phyloP scores from a whole-genome alignment of 164 flowering plant genomes.

The Umbilicus rupestris region DNA sequence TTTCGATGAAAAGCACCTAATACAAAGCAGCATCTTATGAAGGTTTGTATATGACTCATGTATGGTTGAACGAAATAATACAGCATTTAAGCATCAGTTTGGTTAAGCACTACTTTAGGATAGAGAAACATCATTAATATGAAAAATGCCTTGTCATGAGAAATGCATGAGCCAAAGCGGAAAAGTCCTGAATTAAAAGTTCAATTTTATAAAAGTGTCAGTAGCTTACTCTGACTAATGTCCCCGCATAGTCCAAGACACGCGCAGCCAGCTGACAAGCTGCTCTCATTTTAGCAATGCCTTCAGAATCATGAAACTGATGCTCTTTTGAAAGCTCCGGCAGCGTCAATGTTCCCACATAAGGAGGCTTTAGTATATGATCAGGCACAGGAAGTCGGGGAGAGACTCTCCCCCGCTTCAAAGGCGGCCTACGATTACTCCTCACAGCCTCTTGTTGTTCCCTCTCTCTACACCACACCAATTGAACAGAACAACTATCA shows the following conservation, averaged over 20 bases:
- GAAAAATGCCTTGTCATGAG: too few relatives aligned
- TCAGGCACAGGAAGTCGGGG: constrained; percentile 69
- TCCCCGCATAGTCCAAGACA: constrained; percentile 80
- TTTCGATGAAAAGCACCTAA: too few relatives aligned
- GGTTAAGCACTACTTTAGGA: too few relatives aligned
- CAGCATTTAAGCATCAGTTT: too few relatives aligned
- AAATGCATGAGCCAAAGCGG: too few relatives aligned
- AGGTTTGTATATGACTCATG: too few relatives aligned
- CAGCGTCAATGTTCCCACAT: constrained; percentile 35
- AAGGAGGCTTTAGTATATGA: constrained; percentile 83
- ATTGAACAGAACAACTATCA: not conserved
- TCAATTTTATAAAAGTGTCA: not conserved
- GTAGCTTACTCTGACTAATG: constrained; percentile 67
- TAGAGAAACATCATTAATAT: too few relatives aligned
- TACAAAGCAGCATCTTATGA: too few relatives aligned
- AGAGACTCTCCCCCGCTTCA: constrained; percentile 79
- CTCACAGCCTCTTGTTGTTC: constrained; percentile 33
- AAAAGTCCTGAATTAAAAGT: too few relatives aligned
- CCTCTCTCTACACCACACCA: constrained; percentile 39
- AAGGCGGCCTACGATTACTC: constrained; percentile 40
- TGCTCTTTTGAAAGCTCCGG: constrained; percentile 63
- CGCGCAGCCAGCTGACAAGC: constrained; percentile 93
- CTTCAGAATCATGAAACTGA: constrained; percentile 74
- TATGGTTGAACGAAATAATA: too few relatives aligned
- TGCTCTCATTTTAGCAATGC: constrained; percentile 68